Evolutionary conservation across 192 early-diverging fungal species (phyloP), one percentile per base, ranked within the genome.

Genomic region (Coemansia sp.): DNA sequence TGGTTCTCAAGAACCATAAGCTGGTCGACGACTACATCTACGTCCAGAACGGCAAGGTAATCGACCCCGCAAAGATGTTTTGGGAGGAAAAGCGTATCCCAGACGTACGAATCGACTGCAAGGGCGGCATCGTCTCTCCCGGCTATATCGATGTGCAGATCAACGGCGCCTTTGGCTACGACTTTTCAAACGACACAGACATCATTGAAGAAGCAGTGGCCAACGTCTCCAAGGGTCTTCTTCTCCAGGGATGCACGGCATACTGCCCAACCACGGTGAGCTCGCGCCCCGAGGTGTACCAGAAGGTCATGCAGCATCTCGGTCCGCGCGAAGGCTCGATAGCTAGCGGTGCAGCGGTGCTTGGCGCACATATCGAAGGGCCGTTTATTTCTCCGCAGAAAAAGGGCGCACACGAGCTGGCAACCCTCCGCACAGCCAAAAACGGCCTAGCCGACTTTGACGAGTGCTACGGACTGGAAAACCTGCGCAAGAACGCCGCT

Each of bases 141-240:
- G 92, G 92, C 4, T 93, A 85, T 55, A 85, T 93, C 38, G 90
- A 93, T 65, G 74, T 88, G 28, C 90, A 93, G 68, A 86, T 93
- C 59, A 93, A 93, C 62, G 92, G 92, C 50, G 88, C 84, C 0
- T 94, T 88, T 67, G 91, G 92, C 11, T 84, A 89, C 50, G 92
- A 94, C 66, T 92, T 94, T 76, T 75, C 85, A 31, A 79, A 85
- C 48, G 84, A 84, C 41, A 75, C 74, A 10, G 87, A 87, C 13
- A 82, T 81, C 11, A 83, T 89, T 29, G 82, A 85, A 44, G 75
- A 84, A 28, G 84, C 86, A 22, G 77, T 91, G 7, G 65, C 83
- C 59, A 87, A 84, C 42, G 83, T 94, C 19, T 85, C 91, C 57
- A 88, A 85, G 47, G 88, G 89, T 1, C 67, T 94, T 36, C 78